A percentile compares a stretch with the other conserved stretches of the same genome.
These are phyloP conservation scores for Flammula alnicola DNA, from an alignment of 1,284 basidiomycete genomes.

Conservation along the genomic window DNA sequence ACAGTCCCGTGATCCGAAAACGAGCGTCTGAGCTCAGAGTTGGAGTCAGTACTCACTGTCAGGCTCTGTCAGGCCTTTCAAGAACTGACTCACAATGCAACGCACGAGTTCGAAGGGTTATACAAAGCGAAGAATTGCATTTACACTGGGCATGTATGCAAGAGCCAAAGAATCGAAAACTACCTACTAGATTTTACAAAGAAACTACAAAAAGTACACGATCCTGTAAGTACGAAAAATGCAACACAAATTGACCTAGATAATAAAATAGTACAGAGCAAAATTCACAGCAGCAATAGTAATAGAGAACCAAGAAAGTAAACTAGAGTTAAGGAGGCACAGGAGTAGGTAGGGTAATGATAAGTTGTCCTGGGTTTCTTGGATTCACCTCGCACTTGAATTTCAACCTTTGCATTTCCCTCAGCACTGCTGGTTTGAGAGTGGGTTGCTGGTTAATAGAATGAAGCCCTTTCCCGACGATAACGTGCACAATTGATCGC, in stretches of 20 bases:
- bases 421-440: constrained; percentile 75
- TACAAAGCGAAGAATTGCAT: too few species aligned
- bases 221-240: too few species aligned
- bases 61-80: too few species aligned
- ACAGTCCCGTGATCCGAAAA: too few species aligned
- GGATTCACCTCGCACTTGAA: constrained; percentile 28
- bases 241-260: too few species aligned
- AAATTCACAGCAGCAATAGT: neutral
- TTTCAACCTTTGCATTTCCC: constrained; percentile 57
- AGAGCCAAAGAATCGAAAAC: too few species aligned
- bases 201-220: neutral
- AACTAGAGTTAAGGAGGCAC: constrained; percentile 1
- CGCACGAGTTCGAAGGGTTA: too few species aligned
- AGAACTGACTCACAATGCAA: too few species aligned
- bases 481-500: constrained; percentile 64
- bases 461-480: constrained; percentile 82
- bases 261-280: neutral
- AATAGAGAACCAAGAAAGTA: neutral
- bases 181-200: neutral
- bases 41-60: too few species aligned
- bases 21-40: too few species aligned
- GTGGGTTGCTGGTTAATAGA: constrained; percentile 69
- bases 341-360: constrained; percentile 32
- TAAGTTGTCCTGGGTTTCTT: constrained; percentile 34
- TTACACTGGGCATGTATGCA: too few species aligned